Evolutionary conservation across 257 asterid species (phyloP).

Genomic region (Solanum sitiens): DNA sequence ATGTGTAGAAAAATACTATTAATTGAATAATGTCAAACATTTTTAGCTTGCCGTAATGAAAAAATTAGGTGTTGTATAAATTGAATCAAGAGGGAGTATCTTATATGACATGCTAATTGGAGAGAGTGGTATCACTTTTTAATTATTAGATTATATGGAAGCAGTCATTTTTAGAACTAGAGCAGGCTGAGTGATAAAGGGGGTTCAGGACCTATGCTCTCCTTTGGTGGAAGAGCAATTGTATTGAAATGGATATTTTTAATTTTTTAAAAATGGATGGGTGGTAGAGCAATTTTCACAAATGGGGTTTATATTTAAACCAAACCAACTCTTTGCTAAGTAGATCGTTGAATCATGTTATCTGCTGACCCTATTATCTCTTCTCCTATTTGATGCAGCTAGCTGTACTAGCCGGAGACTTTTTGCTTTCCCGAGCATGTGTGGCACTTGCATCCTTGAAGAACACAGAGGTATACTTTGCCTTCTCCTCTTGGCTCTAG

Average conservation of each 20-base stretch:
- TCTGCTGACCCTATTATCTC: background rate
- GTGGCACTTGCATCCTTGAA: slow-evolving; percentile 93
- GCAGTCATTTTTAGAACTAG: background rate
- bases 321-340: background rate
- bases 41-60: background rate
- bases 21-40: background rate
- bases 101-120: background rate
- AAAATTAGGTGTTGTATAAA: background rate
- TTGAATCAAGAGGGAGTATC: background rate
- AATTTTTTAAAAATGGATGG: background rate
- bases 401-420: slow-evolving; percentile 94
- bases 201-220: background rate
- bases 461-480: slow-evolving; percentile 65
- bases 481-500: background rate
- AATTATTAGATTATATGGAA: background rate
- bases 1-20: background rate
- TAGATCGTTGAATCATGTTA: background rate
- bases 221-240: background rate
- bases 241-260: background rate
- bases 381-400: slow-evolving; percentile 38
- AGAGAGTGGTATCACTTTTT: background rate
- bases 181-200: background rate
- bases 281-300: background rate
- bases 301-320: background rate
- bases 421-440: slow-evolving; percentile 88